Evolutionary conservation across 768 basidiomycete genomes (phyloP).

Genomic region (Porphyrellus cyaneotinctus): DNA sequence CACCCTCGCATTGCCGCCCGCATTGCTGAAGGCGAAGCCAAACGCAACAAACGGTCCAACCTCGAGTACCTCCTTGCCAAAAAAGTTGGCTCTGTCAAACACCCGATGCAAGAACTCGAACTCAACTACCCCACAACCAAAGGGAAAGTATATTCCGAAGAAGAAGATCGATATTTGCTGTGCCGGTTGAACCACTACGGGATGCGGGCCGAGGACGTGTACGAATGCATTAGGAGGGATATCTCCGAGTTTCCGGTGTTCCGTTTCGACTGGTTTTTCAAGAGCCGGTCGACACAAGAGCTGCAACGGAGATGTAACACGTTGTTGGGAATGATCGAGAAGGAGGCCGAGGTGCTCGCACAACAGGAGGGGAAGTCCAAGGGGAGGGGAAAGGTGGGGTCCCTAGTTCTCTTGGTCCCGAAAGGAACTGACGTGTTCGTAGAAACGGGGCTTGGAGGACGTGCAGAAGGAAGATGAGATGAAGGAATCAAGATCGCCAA

Average conservation of each 20-base stretch:
- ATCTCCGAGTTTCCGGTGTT: constrained; percentile 96
- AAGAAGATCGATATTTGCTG: constrained; percentile 93
- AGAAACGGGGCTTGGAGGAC: constrained; percentile 76
- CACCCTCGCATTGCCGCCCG: constrained; percentile 77
- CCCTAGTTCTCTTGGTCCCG: background rate
- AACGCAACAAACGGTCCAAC: constrained; percentile 82
- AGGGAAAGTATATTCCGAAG: constrained; percentile 94
- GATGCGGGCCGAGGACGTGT: constrained; percentile 83
- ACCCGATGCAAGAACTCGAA: constrained; percentile 96
- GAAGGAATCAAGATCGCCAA: constrained; percentile 58
- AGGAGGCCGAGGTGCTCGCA: constrained; percentile 70
- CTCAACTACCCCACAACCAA: constrained; percentile 94
- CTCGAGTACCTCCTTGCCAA: constrained; percentile 71
- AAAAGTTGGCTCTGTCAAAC: constrained; percentile 79
- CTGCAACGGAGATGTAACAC: constrained; percentile 86
- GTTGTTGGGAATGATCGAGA: constrained; percentile 84
- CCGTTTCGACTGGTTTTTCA: constrained; percentile 98
- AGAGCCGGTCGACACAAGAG: constrained; percentile 87
- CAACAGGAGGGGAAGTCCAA: constrained; percentile 66
- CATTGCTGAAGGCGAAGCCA: constrained; percentile 84
- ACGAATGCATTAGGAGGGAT: constrained; percentile 93
- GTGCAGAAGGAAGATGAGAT: constrained; percentile 45
- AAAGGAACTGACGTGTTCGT: background rate
- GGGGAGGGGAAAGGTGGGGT: constrained; percentile 64
- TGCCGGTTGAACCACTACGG: constrained; percentile 89